phyloP scores from a whole-genome alignment of 2,329 filamentous ascomycete genomes.

The Elsinoe perseae region DNA sequence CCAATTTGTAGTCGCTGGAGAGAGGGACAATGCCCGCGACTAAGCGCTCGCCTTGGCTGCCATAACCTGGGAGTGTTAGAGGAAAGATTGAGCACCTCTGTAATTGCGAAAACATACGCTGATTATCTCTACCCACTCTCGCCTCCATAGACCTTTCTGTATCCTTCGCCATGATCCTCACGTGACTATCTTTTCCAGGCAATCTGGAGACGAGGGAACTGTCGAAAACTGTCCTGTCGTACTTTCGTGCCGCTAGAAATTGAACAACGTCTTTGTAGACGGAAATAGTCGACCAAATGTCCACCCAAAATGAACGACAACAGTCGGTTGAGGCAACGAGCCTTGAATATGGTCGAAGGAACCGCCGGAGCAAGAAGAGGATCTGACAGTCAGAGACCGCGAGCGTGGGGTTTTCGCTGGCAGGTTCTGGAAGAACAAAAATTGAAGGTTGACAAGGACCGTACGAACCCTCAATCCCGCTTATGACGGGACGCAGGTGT shows the following conservation, averaged over 20 bases:
- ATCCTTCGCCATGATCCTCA: constrained; percentile 36
- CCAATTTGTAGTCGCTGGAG: constrained; percentile 74
- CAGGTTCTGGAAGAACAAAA: constrained; percentile 26
- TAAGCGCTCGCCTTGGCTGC: constrained; percentile 81
- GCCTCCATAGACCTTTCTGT: constrained; percentile 51
- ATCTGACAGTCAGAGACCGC: constrained; percentile 10
- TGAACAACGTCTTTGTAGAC: not conserved
- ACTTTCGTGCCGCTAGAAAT: not conserved
- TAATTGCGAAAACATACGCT: constrained; percentile 61
- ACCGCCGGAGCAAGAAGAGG: constrained; percentile 5
- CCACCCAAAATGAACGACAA: constrained; percentile 12
- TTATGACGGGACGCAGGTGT: constrained; percentile 44
- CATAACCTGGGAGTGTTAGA: constrained; percentile 63
- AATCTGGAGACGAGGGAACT: not conserved
- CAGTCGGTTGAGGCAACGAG: constrained; percentile 6
- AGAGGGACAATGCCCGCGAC: constrained; percentile 92
- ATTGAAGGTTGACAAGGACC: constrained; percentile 11
- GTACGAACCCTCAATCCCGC: constrained; percentile 39
- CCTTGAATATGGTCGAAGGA: not conserved
- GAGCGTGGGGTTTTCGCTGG: constrained; percentile 17
- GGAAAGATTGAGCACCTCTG: too few species aligned
- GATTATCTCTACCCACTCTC: constrained; percentile 67
- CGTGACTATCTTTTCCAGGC: not conserved
- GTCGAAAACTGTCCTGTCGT: not conserved
- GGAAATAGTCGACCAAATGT: not conserved